Percentiles rank a stretch among this genome's conserved stretches.
Evolutionary conservation across 2,329 filamentous ascomycete genomes (phyloP).

Genomic region (Colletotrichum horii): DNA sequence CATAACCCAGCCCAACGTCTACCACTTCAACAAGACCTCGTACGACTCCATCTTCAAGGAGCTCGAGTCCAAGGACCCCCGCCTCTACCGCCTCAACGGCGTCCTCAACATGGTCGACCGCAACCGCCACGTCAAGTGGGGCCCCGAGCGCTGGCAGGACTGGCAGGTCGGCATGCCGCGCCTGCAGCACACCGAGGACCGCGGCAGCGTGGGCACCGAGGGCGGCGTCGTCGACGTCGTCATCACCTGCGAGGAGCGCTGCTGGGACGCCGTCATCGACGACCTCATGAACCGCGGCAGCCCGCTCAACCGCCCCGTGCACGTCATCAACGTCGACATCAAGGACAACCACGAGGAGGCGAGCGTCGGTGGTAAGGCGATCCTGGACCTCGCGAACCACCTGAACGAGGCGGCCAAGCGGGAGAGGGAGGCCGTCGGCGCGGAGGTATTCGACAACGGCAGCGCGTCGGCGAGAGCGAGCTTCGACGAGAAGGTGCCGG

Average conservation of each 20-base stretch:
- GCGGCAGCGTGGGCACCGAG: conserved; percentile 82
- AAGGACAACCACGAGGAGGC: conserved; percentile 98
- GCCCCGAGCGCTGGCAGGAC: conserved; percentile 96
- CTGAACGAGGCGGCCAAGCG: conserved; percentile 81
- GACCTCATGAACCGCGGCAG: conserved; percentile 87
- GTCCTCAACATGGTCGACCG: conserved; percentile 94
- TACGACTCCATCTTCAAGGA: conserved; percentile 96
- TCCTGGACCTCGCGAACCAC: conserved; percentile 86
- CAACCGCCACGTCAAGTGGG: conserved; percentile 92
- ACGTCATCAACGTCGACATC: conserved; percentile 98
- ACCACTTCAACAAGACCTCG: conserved; percentile 96
- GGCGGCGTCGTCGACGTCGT: conserved; percentile 91
- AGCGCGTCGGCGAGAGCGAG: conserved; percentile 70
- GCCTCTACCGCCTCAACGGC: conserved; percentile 90
- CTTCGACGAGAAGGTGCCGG: conserved; percentile 93
- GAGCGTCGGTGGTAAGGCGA: conserved; percentile 85
- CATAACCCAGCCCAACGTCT: conserved; percentile 94
- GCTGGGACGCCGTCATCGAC: conserved; percentile 97
- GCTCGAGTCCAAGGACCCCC: conserved; percentile 81
- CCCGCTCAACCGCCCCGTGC: conserved; percentile 88
- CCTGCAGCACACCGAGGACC: conserved; percentile 75
- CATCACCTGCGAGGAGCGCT: conserved; percentile 96
- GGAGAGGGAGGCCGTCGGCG: conserved; percentile 72
- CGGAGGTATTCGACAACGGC: conserved; percentile 72
- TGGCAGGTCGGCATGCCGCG: conserved; percentile 90